phyloP scores from a whole-genome alignment of 768 basidiomycete genomes.

The Mycena belliarum region DNA sequence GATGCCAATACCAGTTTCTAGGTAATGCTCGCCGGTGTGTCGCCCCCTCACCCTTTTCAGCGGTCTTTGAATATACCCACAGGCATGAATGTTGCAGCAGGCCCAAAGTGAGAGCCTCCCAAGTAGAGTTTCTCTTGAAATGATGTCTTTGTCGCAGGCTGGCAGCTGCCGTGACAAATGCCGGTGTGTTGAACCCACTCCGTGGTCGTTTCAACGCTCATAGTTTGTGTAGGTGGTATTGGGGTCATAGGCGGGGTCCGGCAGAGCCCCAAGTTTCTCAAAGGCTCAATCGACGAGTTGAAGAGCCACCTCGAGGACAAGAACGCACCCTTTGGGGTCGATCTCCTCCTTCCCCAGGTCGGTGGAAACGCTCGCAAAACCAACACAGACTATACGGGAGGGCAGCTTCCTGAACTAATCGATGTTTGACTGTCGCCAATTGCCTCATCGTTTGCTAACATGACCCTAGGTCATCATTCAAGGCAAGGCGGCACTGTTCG shows the following conservation, averaged over 20 bases:
- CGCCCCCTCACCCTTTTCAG: no score
- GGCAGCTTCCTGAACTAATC: slow-evolving; percentile 74
- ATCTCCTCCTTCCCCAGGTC: slow-evolving; percentile 80
- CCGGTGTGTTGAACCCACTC: slow-evolving; percentile 50
- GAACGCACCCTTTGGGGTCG: slow-evolving; percentile 79
- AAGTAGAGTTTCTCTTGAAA: neutral
- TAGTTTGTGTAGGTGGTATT: slow-evolving; percentile 54
- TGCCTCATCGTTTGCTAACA: neutral
- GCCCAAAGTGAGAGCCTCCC: slow-evolving; percentile 46
- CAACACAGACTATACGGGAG: slow-evolving; percentile 81
- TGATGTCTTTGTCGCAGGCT: slow-evolving; percentile 33
- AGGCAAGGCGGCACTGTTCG: slow-evolving; percentile 73
- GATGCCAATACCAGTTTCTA: no score
- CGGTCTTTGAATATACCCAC: slow-evolving; percentile 28
- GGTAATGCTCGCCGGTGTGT: no score
- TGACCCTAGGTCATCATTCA: slow-evolving; percentile 16
- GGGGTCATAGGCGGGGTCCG: slow-evolving; percentile 87
- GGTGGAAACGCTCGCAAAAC: slow-evolving; percentile 85
- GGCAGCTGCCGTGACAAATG: slow-evolving; percentile 90
- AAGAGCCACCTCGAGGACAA: slow-evolving; percentile 75
- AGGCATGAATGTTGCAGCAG: slow-evolving; percentile 85
- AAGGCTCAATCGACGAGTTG: slow-evolving; percentile 67
- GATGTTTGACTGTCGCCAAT: slow-evolving; percentile 42
- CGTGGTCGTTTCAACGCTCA: neutral
- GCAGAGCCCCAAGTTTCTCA: slow-evolving; percentile 72